Evolutionary conservation across 768 basidiomycete genomes (phyloP).

Genomic region (Mycena galopus): DNA sequence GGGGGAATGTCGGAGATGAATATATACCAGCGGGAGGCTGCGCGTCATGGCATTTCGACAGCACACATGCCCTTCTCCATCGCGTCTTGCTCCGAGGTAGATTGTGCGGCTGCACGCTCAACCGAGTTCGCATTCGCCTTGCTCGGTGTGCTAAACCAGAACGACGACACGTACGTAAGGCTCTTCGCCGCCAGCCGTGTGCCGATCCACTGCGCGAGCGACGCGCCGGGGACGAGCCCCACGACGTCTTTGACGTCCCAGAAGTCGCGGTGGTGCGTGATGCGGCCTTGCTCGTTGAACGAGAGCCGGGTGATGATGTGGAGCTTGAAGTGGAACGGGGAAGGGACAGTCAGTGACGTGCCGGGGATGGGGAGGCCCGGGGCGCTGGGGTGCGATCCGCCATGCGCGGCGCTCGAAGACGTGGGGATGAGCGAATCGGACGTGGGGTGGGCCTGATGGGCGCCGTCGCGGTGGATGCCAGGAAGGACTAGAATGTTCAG

Average conservation of each 20-base stretch:
- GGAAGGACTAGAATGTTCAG: constrained; percentile 83
- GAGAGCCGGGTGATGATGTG: constrained; percentile 79
- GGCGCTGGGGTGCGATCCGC: constrained; percentile 45
- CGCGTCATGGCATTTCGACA: constrained; percentile 1
- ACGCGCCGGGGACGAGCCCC: constrained; percentile 77
- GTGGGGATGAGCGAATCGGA: constrained; percentile 56
- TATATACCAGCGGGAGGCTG: background rate
- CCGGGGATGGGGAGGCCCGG: constrained; percentile 71
- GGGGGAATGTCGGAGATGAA: constrained; percentile 17
- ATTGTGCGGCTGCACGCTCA: constrained; percentile 18
- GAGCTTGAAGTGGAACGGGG: constrained; percentile 81
- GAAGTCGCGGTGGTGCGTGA: constrained; percentile 84
- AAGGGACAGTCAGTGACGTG: constrained; percentile 69
- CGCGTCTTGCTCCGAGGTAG: constrained; percentile 25
- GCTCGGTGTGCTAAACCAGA: constrained; percentile 43
- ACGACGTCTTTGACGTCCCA: constrained; percentile 87
- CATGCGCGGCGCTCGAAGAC: constrained; percentile 33
- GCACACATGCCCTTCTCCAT: constrained; percentile 30
- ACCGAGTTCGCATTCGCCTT: background rate
- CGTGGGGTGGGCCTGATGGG: constrained; percentile 32
- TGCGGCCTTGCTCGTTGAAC: constrained; percentile 87
- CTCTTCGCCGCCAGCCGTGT: constrained; percentile 72
- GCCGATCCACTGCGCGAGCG: constrained; percentile 76
- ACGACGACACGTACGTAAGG: constrained; percentile 58
- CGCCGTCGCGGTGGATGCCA: constrained; percentile 69